Conservation (phyloP, 768 basidiomycete species). For the Fistulinella prunicolor region DNA sequence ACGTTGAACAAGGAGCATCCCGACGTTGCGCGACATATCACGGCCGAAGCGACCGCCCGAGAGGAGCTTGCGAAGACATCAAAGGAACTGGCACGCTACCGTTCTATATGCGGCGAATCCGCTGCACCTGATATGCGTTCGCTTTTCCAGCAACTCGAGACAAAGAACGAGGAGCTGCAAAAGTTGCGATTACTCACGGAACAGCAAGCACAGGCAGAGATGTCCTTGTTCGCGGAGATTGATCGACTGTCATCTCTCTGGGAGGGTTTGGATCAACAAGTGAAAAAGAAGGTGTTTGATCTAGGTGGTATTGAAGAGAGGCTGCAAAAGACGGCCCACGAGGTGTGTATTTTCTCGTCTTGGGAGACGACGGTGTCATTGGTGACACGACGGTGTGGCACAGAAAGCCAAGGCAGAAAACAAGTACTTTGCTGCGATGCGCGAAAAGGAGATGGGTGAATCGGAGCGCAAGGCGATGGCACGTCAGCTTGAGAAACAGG, state of each 20-base stretch:
- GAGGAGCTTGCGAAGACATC: conserved; percentile 46
- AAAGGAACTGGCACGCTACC: conserved; percentile 57
- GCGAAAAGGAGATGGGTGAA: conserved; percentile 82
- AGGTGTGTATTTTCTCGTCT: conserved; percentile 47
- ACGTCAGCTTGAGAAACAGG: conserved; percentile 57
- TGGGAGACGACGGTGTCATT: too few species aligned
- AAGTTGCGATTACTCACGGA: conserved; percentile 58
- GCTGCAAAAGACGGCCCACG: conserved; percentile 58
- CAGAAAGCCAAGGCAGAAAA: conserved; percentile 97
- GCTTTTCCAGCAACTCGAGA: conserved; percentile 53
- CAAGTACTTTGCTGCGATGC: conserved; percentile 89
- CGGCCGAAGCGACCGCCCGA: conserved; percentile 48
- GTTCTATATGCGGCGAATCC: conserved; percentile 59
- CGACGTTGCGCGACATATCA: conserved; percentile 49
- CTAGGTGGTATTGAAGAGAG: conserved; percentile 73
- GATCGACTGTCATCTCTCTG: conserved; percentile 85
- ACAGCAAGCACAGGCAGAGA: conserved; percentile 66
- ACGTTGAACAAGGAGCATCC: conserved; percentile 47
- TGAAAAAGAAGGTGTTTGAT: conserved; percentile 83
- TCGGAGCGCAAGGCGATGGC: conserved; percentile 64
- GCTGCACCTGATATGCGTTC: conserved; percentile 47
- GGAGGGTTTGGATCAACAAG: conserved; percentile 78
- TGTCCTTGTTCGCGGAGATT: conserved; percentile 77
- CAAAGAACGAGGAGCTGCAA: conserved; percentile 67
- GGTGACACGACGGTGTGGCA: neutral